Base-by-base conservation (phyloP, 768 basidiomycete species). In the Cubamyces lactineus region DNA sequence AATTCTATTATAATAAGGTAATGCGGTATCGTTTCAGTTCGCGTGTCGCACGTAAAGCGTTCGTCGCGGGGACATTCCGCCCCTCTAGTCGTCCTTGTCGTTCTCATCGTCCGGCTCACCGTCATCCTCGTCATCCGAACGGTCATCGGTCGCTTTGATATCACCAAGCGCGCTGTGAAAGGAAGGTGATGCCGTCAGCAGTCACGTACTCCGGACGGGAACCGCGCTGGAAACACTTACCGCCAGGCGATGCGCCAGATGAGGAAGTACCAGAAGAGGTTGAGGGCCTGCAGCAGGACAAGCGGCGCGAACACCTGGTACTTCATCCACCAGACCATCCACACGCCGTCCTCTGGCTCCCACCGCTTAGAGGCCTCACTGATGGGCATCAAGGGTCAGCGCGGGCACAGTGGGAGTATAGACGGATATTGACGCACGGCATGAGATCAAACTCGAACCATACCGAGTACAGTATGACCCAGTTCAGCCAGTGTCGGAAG, bases 191-290 rank as follows among this genome's bases (percentile, higher is more conserved):
- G 48, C 6, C 16, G 39, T 15, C n/a, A 13, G 12, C 21, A 34
- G 39, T 42, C 43, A 11, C 21, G 21, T 39, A 34, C 24, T 38
- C 19, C 23, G 17, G 12, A 11, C 41, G n/a, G 19, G 62, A 6
- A 34, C 9, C 1, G 9, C 1, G 34, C 9, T 34, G 34, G 28
- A 49, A 42, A 5, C 12, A 77, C 86, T 46, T 64, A 94, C 92
- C 90, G 82, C 51, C 82, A 74, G 16, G 89, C 78, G 53, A 96
- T 89, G 56, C 93, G 86, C 72, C 83, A 74, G 73, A 98, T 94
- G 26, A 94, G 79, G 75, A 80, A 86, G 73, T 92, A 96, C 96
- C 96, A 98, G 80, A 97, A 97, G 24, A 96, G 61, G 71, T 98
- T 98, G 68, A 99, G 80, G 42, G 84, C 67, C 72, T 95, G 93